These are phyloP conservation scores for Rubia balearica DNA, from an alignment of 305 asterid genomes.

Conservation along the genomic window DNA sequence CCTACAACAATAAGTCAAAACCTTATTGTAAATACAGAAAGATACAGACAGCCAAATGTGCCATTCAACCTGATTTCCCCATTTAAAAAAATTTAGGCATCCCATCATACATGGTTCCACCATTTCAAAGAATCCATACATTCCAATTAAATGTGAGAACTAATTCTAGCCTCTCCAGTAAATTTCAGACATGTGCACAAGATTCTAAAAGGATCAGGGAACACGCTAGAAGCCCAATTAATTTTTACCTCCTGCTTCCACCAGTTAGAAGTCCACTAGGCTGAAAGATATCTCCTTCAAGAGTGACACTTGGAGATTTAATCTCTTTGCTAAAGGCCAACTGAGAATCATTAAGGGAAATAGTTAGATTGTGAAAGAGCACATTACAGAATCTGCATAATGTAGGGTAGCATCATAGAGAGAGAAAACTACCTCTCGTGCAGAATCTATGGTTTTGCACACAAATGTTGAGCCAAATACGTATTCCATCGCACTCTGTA, in stretches of 20 bases:
- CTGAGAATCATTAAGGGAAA: slow-evolving; percentile 35
- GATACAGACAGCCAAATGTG: background rate
- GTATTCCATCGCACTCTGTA: slow-evolving; percentile 91
- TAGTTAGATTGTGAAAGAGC: background rate
- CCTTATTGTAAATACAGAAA: slow-evolving; percentile 16
- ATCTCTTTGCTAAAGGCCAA: slow-evolving; percentile 68
- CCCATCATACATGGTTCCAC: background rate
- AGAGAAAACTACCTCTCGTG: slow-evolving; percentile 58
- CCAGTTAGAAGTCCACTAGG: slow-evolving; percentile 96
- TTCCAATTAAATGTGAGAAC: background rate
- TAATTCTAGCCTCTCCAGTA: background rate
- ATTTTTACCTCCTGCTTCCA: slow-evolving; percentile 86
- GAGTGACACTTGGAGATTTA: slow-evolving; percentile 67
- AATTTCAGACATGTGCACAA: slow-evolving; percentile 1
- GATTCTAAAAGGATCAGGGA: background rate
- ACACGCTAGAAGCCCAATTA: slow-evolving; percentile 13
- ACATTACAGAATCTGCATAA: background rate
- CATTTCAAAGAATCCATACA: background rate
- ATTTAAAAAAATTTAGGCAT: background rate
- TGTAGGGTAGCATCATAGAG: slow-evolving; percentile 1
- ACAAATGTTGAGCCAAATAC: slow-evolving; percentile 95
- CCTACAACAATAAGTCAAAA: slow-evolving; percentile 39
- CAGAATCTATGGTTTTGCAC: slow-evolving; percentile 79
- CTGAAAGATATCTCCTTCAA: slow-evolving; percentile 90
- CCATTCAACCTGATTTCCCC: background rate